Conservation (phyloP, 768 basidiomycete species). For the Paxillus rubicundulus region DNA sequence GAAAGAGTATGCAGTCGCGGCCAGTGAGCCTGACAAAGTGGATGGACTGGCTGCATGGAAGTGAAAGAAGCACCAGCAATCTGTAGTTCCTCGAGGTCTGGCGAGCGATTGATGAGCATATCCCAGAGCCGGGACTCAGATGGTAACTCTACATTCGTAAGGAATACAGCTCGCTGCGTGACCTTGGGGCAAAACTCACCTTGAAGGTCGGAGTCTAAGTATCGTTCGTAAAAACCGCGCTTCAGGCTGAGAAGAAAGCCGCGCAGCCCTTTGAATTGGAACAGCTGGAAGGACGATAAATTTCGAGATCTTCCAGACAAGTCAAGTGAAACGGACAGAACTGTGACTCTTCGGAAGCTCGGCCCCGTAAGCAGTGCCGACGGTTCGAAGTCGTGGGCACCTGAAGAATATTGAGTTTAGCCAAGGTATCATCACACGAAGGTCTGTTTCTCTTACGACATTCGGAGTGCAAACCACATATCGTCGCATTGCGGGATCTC, state of each 20-base stretch:
- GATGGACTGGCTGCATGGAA: conserved; percentile 47
- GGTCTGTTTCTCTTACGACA: conserved; percentile 45
- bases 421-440: background rate
- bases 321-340: conserved; percentile 45
- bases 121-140: conserved; percentile 49
- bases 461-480: conserved; percentile 75
- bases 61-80: conserved; percentile 36
- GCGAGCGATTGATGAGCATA: conserved; percentile 66
- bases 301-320: background rate
- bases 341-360: conserved; percentile 56
- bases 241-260: conserved; percentile 64
- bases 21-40: conserved; percentile 63
- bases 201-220: conserved; percentile 51
- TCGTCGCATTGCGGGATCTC: conserved; percentile 63
- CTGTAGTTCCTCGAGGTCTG: conserved; percentile 61
- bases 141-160: conserved; percentile 19
- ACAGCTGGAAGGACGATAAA: conserved; percentile 45
- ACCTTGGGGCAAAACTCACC: conserved; percentile 36
- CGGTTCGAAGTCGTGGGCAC: conserved; percentile 61
- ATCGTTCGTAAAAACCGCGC: conserved; percentile 58
- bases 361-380: conserved; percentile 62
- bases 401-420: conserved; percentile 33
- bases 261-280: conserved; percentile 61
- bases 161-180: background rate
- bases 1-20: conserved; percentile 57